These are phyloP conservation scores for Phytophthora pistaciae DNA, from an alignment of 352 stramenopile genomes.

Conservation along the genomic window DNA sequence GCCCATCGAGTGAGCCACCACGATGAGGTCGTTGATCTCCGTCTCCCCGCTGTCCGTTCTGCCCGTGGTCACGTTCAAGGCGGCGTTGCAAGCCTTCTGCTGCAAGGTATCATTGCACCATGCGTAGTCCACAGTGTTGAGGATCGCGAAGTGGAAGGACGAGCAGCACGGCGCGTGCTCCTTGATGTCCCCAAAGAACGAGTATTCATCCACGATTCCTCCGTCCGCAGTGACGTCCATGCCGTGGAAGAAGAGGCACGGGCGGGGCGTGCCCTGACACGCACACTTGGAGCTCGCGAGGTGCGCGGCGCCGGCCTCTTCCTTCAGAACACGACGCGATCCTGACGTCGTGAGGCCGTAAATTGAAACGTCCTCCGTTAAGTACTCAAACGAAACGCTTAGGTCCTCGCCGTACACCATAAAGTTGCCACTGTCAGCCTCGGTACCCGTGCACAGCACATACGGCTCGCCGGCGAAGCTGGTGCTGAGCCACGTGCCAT, in stretches of 20 bases:
- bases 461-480: slow-evolving; percentile 46
- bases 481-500: slow-evolving; percentile 37
- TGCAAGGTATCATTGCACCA: slow-evolving; percentile 61
- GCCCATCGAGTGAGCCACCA: slow-evolving; percentile 69
- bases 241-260: slow-evolving; percentile 66
- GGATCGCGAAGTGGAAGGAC: slow-evolving; percentile 47
- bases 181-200: slow-evolving; percentile 58
- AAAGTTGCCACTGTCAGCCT: slow-evolving; percentile 27
- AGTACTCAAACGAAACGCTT: slow-evolving; percentile 34
- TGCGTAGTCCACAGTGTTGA: slow-evolving; percentile 58
- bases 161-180: slow-evolving; percentile 63
- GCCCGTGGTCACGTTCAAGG: slow-evolving; percentile 38
- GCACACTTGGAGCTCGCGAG: slow-evolving; percentile 42
- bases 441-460: slow-evolving; percentile 43
- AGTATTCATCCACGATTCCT: slow-evolving; percentile 39
- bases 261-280: slow-evolving; percentile 45
- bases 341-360: slow-evolving; percentile 26
- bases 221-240: slow-evolving; percentile 46
- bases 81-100: slow-evolving; percentile 45
- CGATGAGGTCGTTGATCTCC: slow-evolving; percentile 56
- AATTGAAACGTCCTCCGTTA: slow-evolving; percentile 32
- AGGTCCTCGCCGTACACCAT: slow-evolving; percentile 48
- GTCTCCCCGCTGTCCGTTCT: slow-evolving; percentile 26
- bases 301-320: slow-evolving; percentile 23
- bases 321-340: slow-evolving; percentile 24